These are phyloP conservation scores for Irpex sp. DNA, from an alignment of 1,284 basidiomycete species.

Conservation along the genomic window DNA sequence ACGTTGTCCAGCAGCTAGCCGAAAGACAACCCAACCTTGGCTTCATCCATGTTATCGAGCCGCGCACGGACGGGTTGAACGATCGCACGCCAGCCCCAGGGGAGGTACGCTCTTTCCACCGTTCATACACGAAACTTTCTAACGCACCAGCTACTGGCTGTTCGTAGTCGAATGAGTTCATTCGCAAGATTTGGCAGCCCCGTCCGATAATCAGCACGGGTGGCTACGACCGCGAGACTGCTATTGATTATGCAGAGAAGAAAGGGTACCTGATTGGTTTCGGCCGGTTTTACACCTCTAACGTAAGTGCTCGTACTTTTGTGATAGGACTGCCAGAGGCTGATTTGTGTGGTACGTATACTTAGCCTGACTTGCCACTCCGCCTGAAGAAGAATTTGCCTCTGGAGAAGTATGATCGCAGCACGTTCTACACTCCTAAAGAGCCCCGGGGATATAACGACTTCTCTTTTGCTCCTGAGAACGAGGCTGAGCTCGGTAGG, in stretches of 20 bases:
- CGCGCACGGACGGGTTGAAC: slow-evolving; percentile 14
- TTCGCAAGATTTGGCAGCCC: slow-evolving; percentile 31
- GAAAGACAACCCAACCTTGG: slow-evolving; percentile 37
- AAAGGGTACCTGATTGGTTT: slow-evolving; percentile 39
- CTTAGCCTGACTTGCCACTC: slow-evolving; percentile 43
- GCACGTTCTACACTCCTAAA: slow-evolving; percentile 31
- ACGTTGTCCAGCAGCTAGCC: slow-evolving; percentile 26
- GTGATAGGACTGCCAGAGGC: not conserved
- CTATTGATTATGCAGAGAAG: slow-evolving; percentile 30
- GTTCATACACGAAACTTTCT: not conserved
- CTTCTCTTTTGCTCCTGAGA: slow-evolving; percentile 29
- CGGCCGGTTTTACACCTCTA: slow-evolving; percentile 46
- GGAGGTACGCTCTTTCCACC: slow-evolving; percentile 10
- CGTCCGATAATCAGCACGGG: slow-evolving; percentile 47
- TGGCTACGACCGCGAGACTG: slow-evolving; percentile 35
- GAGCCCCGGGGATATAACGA: slow-evolving; percentile 34
- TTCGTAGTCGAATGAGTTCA: slow-evolving; percentile 33
- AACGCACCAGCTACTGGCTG: not conserved
- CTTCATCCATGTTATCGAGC: slow-evolving; percentile 46
- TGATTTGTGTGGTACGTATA: not conserved
- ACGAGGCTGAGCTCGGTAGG: not conserved
- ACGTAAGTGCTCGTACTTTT: slow-evolving; percentile 25
- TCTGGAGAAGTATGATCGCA: slow-evolving; percentile 26
- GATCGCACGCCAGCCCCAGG: slow-evolving; percentile 7
- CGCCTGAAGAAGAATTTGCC: slow-evolving; percentile 34